These are phyloP conservation scores for Lachnellula arida DNA, from an alignment of 2,329 filamentous ascomycete genomes.

Conservation along the genomic window DNA sequence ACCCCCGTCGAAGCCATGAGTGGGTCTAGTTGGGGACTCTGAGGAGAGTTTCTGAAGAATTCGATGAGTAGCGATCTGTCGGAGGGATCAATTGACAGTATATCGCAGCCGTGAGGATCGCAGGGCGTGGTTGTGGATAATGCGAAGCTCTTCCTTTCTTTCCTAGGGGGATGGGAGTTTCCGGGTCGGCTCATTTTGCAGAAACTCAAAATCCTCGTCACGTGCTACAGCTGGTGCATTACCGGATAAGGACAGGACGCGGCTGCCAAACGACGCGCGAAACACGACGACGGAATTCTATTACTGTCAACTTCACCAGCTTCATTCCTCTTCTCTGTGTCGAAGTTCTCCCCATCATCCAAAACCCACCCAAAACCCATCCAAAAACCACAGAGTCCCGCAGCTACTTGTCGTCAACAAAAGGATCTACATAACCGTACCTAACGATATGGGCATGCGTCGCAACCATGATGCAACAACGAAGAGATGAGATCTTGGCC, in stretches of 20 bases:
- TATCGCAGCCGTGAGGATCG: slow-evolving; percentile 18
- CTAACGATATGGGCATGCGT: slow-evolving; percentile 26
- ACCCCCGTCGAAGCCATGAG: slow-evolving; percentile 43
- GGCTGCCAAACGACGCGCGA: not conserved
- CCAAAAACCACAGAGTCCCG: not conserved
- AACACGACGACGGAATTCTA: not conserved
- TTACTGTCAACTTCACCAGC: too few species aligned
- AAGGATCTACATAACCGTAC: not conserved
- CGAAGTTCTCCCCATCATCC: too few species aligned
- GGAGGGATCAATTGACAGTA: slow-evolving; percentile 26
- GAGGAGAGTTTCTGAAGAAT: slow-evolving; percentile 10
- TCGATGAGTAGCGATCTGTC: slow-evolving; percentile 12
- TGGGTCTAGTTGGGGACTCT: slow-evolving; percentile 6
- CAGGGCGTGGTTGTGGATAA: slow-evolving; percentile 18
- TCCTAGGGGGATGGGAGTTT: not conserved
- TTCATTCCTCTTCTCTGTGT: too few species aligned
- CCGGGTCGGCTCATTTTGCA: slow-evolving; percentile 2
- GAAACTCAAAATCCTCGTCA: not conserved
- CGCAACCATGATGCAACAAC: slow-evolving; percentile 56
- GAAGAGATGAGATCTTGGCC: slow-evolving; percentile 91
- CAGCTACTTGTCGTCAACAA: not conserved
- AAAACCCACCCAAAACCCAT: too few species aligned
- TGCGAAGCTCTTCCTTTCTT: slow-evolving; percentile 21
- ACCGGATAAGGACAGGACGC: not conserved
- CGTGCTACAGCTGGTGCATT: not conserved